Base-by-base conservation (phyloP, 306 rosid genomes). In the Malus sieversii region DNA sequence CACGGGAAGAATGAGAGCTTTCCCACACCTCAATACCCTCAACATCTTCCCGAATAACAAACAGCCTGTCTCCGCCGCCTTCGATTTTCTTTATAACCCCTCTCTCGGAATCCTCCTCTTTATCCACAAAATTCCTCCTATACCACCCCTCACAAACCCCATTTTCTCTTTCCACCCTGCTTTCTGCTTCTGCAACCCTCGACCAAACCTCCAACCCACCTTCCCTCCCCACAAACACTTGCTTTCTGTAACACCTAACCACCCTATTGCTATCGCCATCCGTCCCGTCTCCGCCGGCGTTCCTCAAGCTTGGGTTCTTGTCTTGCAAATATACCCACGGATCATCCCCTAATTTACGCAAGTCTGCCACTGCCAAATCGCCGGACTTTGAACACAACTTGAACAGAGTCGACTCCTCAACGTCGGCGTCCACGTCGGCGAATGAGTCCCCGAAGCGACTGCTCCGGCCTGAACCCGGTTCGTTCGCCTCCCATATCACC, bases 21-120 rank as follows among this genome's bases (percentile, higher is more conserved):
- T 94, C 94, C 98, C 97, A 91, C 3, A 94, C 98, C 81, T 94
- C 96, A 86, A 91, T 81, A 8, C 98, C 98, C 79, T 94, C 97
- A 22, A 83, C 89, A 71, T 80, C 82, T 85, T 92, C 92, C 59
- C 97, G 86, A 33, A 90, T 84, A 77, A 94, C 89, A 70, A 94
- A 94, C 76, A 94, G 80, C 68, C 98, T 88, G 70, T 92, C 75
- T 20, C 97, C 96, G 25, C 97, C 97, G 29, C 98, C 94, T 81
- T 94, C 95, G 46, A 94, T 90, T 75, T 83, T 84, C 85, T 71
- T 85, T 60, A 94, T 90, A 70, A 81, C 69, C 73, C 98, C 97
- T 84, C 86, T 86, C 86, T 88, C 84, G 0, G 86, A 89, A 81
- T 90, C 84, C 79, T 84, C 89, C 62, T 20, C 85, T 71, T 88